These are phyloP conservation scores for Candida quercuum DNA, from an alignment of 805 yeast species.

Conservation along the genomic window DNA sequence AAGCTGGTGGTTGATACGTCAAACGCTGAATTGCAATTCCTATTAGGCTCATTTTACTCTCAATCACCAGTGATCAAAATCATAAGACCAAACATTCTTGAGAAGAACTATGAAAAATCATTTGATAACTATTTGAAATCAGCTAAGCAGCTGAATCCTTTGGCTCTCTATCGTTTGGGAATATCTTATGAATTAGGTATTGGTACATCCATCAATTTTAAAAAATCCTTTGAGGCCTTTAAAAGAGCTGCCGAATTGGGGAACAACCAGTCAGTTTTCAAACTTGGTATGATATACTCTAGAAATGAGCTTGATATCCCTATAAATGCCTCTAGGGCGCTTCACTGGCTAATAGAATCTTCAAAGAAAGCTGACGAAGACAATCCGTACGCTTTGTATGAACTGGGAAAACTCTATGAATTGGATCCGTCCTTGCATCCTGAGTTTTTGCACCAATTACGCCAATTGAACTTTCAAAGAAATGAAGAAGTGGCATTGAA, in stretches of 20 bases:
- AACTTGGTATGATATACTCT: conserved; percentile 60
- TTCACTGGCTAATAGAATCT: conserved; percentile 49
- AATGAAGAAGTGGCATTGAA: conserved; percentile 40
- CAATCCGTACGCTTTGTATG: conserved; percentile 54
- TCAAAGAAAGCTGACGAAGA: conserved; percentile 35
- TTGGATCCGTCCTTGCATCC: conserved; percentile 32
- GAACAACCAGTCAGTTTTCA: conserved; percentile 65
- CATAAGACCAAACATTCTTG: conserved; percentile 42
- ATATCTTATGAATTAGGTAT: conserved; percentile 66
- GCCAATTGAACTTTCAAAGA: conserved; percentile 24
- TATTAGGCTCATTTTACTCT: conserved; percentile 57
- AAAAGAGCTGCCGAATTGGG: conserved; percentile 57
- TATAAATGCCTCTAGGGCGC: conserved; percentile 36
- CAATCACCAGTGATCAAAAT: conserved; percentile 41
- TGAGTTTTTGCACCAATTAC: conserved; percentile 29
- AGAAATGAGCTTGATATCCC: conserved; percentile 39
- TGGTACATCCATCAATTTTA: conserved; percentile 40
- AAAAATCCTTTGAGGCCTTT: conserved; percentile 50
- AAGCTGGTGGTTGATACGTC: conserved; percentile 45
- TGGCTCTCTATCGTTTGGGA: conserved; percentile 64
- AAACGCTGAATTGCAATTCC: conserved; percentile 51
- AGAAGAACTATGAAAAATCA: conserved; percentile 54
- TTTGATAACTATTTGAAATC: conserved; percentile 55
- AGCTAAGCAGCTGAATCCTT: conserved; percentile 50
- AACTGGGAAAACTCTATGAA: conserved; percentile 52